Base-by-base conservation (phyloP, 768 basidiomycete species). In the Rhizopogon vulgaris region DNA sequence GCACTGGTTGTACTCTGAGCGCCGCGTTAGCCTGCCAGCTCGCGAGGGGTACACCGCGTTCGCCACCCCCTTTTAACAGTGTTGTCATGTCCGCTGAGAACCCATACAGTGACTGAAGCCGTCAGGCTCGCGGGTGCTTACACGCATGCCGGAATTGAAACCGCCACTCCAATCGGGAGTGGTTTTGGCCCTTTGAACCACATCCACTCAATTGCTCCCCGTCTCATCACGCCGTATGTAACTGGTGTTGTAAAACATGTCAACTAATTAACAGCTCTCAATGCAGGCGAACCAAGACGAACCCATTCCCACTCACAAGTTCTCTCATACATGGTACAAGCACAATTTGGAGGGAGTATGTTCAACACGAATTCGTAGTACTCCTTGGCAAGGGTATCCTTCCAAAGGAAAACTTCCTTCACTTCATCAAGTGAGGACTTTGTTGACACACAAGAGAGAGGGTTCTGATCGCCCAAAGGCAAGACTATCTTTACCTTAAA, bases 1-100 rank as follows among this genome's bases (percentile, higher is more conserved):
- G 94, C 1, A 96, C 94, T 0, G 94, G 93, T 2, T 96, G 93
- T 64, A 96, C 94, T 0, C 73, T 96, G n/a, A 85, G 84, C 41
- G 84, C 93, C 0, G 89, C 91, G 0, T 76, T 95, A 15, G 84
- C 85, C 2, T 83, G 82, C 50, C 74, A 74, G 5, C 70, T 94
- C 14, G 85, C 80, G 3, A 41, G 83, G 80, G 52, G 57, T 55
- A 8, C 46, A 56, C n/a, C 54, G 73, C 77, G 47, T 62, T 78
- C 76, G 36, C 30, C 54, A 34, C 32, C 58, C n/a, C 9, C 56
- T 25, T 36, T 34, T 7, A 10, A 14, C n/a, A 8, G 38, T 41
- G 4, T 28, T 24, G 24, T 8, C 1, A 12, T 12, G 37, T 27
- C 2, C 15, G 34, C 40, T 12, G 36, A 28, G 48, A 11, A 49